These are phyloP conservation scores for Grosmannia serpens DNA, from an alignment of 2,329 filamentous ascomycete species.

Conservation along the genomic window DNA sequence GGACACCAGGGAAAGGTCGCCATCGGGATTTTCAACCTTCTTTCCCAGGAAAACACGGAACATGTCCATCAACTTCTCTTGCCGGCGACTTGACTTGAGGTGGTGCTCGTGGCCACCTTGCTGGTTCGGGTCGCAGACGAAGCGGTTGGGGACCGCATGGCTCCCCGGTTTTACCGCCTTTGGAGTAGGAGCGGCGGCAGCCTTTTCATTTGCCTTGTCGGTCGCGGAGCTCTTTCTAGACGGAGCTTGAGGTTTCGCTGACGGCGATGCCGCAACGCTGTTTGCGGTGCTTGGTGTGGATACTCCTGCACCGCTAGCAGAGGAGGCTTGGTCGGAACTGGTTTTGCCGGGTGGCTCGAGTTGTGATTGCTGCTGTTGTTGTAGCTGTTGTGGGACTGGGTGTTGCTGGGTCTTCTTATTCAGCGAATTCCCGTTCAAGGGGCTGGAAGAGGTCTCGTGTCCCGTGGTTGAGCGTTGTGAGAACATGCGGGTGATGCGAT, in stretches of 20 bases:
- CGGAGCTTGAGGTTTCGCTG: slow-evolving; percentile 26
- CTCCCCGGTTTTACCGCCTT: slow-evolving; percentile 25
- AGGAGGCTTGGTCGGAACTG: not conserved
- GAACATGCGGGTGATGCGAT: slow-evolving; percentile 55
- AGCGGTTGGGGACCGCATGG: slow-evolving; percentile 30
- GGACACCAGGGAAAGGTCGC: slow-evolving; percentile 84
- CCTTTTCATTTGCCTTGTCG: slow-evolving; percentile 24
- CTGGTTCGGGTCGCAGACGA: slow-evolving; percentile 34
- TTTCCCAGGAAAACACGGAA: slow-evolving; percentile 78
- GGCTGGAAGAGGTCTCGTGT: not conserved
- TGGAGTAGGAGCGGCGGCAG: slow-evolving; percentile 19
- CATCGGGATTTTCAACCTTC: slow-evolving; percentile 64
- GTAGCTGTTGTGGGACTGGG: slow-evolving; percentile 15
- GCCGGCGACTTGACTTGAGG: slow-evolving; percentile 77
- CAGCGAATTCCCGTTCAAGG: slow-evolving; percentile 14
- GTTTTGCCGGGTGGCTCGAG: not conserved
- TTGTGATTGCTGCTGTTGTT: slow-evolving; percentile 12
- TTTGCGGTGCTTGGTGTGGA: slow-evolving; percentile 1
- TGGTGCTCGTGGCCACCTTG: slow-evolving; percentile 75
- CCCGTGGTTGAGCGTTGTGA: slow-evolving; percentile 26
- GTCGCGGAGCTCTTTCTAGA: slow-evolving; percentile 32
- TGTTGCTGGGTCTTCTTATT: slow-evolving; percentile 7
- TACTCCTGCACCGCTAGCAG: slow-evolving; percentile 5
- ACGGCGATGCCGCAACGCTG: slow-evolving; percentile 19
- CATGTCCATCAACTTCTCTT: slow-evolving; percentile 92